Evolutionary conservation across 2,329 filamentous ascomycete species (phyloP), one percentile per base, ranked within the genome.

Genomic region (Colletotrichum truncatum): DNA sequence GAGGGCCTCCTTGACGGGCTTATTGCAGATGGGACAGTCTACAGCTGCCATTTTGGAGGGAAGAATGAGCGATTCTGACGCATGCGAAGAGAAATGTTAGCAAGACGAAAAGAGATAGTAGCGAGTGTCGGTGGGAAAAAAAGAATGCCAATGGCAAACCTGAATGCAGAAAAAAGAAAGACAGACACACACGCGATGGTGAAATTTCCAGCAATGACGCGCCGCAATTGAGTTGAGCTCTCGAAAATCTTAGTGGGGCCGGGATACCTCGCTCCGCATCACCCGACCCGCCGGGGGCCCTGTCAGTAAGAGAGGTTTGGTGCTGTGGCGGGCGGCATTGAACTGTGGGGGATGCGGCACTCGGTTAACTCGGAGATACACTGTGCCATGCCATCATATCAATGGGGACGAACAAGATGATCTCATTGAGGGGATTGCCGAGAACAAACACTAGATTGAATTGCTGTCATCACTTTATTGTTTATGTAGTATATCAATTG

Each of bases 11-110:
- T 87, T 90, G 72, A 96, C 93, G 60, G 85, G 82, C 72, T 91
- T 91, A 73, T 87, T 84, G 82, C 94, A 97, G 70, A 94, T 92
- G 14, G 94, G 94, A 75, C 94, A 97, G 72, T 88, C 86, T 70
- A 97, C 92, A 73, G 77, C 39, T 45, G 62, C 72, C 67, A 68
- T 69, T 48, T 16, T 61, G 39, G 39, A 6, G 32, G 38, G 8
- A 9, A 16, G 11, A 1, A 6, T 5, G 43, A n/a, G n/a, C 16
- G 23, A 5, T 14, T 16, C 18, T n/a, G 43, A 43, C 16, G 60
- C 55, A 62, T 56, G 30, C 48, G 45, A 48, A 3, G 18, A 12
- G n/a, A n/a, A n/a, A n/a, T n/a, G n/a, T n/a, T n/a, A n/a, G n/a
- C n/a, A n/a, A n/a, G n/a, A n/a, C n/a, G n/a, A n/a, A n/a, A n/a